Evolutionary conservation across 129 eudicot genomes (phyloP).

Genomic region (Flaveria sonorensis): DNA sequence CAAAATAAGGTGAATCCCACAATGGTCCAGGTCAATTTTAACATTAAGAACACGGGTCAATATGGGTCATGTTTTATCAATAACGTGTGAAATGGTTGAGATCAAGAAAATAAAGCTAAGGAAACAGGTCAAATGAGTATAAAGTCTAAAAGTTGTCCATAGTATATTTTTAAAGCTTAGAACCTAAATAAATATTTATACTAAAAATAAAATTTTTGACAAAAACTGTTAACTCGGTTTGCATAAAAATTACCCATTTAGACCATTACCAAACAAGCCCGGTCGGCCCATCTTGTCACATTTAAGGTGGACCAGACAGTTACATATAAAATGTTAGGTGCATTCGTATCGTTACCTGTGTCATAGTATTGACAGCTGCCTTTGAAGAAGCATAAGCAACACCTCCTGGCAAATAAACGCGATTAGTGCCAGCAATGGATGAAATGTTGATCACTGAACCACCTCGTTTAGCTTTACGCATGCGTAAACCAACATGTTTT

Average conservation of each 20-base stretch:
- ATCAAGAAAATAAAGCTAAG: neutral
- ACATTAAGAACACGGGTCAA: neutral
- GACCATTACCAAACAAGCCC: neutral
- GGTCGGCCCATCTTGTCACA: neutral
- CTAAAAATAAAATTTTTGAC: neutral
- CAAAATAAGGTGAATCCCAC: neutral
- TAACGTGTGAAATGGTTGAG: neutral
- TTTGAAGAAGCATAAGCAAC: conserved; percentile 50
- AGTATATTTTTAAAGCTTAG: neutral
- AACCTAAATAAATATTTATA: neutral
- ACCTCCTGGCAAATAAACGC: conserved; percentile 40
- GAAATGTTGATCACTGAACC: conserved; percentile 57
- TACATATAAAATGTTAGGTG: neutral
- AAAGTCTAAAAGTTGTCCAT: neutral
- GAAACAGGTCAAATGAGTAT: neutral
- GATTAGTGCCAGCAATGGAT: conserved; percentile 47
- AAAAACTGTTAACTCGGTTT: neutral
- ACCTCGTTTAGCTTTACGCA: conserved; percentile 43
- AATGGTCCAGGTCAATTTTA: neutral
- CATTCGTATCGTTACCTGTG: conserved; percentile 30
- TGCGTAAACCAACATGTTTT: conserved; percentile 48
- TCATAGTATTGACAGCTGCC: conserved; percentile 39
- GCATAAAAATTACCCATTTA: neutral
- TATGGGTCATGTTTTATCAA: no score
- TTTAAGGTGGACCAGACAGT: neutral